A percentile compares a stretch with the other conserved stretches of the same genome.
phyloP scores from a whole-genome alignment of 169 alveolate species.

The Cryptosporidium ubiquitum region DNA sequence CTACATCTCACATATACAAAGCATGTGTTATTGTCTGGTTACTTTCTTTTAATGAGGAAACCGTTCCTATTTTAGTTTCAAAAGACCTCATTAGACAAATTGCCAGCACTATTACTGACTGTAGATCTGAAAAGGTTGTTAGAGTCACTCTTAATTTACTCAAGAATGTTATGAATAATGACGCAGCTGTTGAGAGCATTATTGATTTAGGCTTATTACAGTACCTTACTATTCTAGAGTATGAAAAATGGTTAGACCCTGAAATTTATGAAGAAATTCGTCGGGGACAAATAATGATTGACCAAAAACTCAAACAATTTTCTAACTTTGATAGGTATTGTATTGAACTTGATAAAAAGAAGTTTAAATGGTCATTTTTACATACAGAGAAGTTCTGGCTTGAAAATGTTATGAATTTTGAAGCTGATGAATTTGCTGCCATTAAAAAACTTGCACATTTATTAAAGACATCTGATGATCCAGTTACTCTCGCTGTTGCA shows the following conservation, averaged over 20 bases:
- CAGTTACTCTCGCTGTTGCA: constrained; percentile 86
- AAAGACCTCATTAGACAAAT: constrained; percentile 37
- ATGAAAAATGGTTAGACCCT: constrained; percentile 87
- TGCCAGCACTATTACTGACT: constrained; percentile 78
- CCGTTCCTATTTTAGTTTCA: constrained; percentile 52
- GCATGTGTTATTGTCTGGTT: constrained; percentile 69
- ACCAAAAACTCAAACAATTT: constrained; percentile 79
- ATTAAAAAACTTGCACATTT: constrained; percentile 83
- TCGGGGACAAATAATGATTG: constrained; percentile 82
- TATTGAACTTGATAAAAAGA: constrained; percentile 82
- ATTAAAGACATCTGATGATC: constrained; percentile 82
- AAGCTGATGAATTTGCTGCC: constrained; percentile 84
- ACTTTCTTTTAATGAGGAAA: constrained; percentile 51
- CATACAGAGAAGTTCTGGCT: constrained; percentile 89
- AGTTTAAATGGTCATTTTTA: constrained; percentile 84
- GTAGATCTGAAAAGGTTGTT: constrained; percentile 81
- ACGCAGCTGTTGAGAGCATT: constrained; percentile 69
- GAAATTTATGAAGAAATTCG: constrained; percentile 85
- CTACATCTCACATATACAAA: constrained; percentile 64
- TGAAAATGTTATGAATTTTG: constrained; percentile 83
- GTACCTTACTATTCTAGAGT: constrained; percentile 81
- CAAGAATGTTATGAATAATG: constrained; percentile 69
- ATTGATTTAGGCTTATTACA: constrained; percentile 71
- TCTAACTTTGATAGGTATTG: constrained; percentile 85
- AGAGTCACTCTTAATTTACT: constrained; percentile 70